Percentiles rank a stretch among this genome's conserved stretches.
These are phyloP conservation scores for Globisporangium spinosum DNA, from an alignment of 352 stramenopile species.

Conservation along the genomic window DNA sequence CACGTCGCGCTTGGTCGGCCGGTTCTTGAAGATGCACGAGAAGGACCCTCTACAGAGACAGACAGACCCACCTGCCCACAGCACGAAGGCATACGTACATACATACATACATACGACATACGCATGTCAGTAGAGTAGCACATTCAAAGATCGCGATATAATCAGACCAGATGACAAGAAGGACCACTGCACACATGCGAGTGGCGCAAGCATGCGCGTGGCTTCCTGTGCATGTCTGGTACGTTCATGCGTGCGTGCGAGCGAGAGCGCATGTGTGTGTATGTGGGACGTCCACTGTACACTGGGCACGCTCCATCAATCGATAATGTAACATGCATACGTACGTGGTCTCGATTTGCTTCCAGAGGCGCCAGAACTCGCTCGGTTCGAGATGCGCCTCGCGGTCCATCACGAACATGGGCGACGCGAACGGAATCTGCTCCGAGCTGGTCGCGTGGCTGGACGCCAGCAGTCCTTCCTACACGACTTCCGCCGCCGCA, in stretches of 20 bases:
- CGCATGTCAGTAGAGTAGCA: slow-evolving; percentile 17
- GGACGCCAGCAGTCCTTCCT: slow-evolving; percentile 15
- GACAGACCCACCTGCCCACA: not conserved
- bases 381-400: slow-evolving; percentile 18
- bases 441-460: slow-evolving; percentile 21
- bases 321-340: slow-evolving; percentile 12
- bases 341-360: slow-evolving; percentile 63
- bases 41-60: slow-evolving; percentile 52
- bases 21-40: slow-evolving; percentile 62
- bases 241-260: not conserved
- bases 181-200: not conserved
- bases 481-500: not conserved
- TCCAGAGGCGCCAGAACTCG: slow-evolving; percentile 49
- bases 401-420: slow-evolving; percentile 48
- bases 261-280: not conserved
- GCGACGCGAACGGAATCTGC: slow-evolving; percentile 56
- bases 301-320: not conserved
- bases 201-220: not conserved
- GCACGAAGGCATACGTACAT: not conserved
- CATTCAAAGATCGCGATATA: slow-evolving; percentile 6
- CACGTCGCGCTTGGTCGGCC: slow-evolving; percentile 40
- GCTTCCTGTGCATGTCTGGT: not conserved
- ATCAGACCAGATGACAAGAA: slow-evolving; percentile 8
- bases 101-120: not conserved
- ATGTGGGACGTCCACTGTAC: not conserved